phyloP scores from a whole-genome alignment of 2,329 filamentous ascomycete species.

The Acrocalymma vagum region DNA sequence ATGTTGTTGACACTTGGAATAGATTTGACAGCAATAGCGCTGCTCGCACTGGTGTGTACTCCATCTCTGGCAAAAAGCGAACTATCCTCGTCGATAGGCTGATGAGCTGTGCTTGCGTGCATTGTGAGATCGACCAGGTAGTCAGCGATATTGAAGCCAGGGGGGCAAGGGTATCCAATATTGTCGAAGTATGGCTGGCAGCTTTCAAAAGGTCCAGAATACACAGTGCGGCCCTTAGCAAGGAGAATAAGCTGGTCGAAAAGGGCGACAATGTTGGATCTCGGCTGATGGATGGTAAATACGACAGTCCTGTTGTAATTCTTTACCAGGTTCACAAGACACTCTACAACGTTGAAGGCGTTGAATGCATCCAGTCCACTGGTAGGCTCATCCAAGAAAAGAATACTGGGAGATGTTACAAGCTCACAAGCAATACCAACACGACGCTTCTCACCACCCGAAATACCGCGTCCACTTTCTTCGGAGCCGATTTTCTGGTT shows the following conservation, averaged over 20 bases:
- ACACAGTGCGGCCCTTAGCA: constrained; percentile 88
- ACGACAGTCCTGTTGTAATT: constrained; percentile 97
- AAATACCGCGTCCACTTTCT: constrained; percentile 94
- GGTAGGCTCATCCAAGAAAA: constrained; percentile 96
- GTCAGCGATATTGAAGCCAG: constrained; percentile 98
- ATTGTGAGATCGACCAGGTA: constrained; percentile 97
- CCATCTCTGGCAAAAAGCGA: constrained; percentile 69
- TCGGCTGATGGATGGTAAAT: constrained; percentile 97
- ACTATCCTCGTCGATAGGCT: constrained; percentile 64
- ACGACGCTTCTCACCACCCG: constrained; percentile 93
- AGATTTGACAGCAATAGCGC: constrained; percentile 87
- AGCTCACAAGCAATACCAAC: constrained; percentile 98
- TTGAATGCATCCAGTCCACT: constrained; percentile 97
- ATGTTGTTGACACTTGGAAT: constrained; percentile 83
- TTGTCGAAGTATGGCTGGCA: constrained; percentile 94
- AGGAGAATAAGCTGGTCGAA: constrained; percentile 95
- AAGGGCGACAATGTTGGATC: constrained; percentile 96
- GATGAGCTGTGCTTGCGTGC: constrained; percentile 76
- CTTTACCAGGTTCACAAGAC: constrained; percentile 91
- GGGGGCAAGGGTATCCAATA: constrained; percentile 90
- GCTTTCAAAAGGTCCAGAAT: constrained; percentile 86
- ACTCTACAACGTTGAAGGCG: constrained; percentile 97
- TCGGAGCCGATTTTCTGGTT: constrained; percentile 96
- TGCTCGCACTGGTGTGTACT: constrained; percentile 80
- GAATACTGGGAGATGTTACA: constrained; percentile 94